Conservation (phyloP, 257 asterid genomes). For the Solanum ossicruentum region DNA sequence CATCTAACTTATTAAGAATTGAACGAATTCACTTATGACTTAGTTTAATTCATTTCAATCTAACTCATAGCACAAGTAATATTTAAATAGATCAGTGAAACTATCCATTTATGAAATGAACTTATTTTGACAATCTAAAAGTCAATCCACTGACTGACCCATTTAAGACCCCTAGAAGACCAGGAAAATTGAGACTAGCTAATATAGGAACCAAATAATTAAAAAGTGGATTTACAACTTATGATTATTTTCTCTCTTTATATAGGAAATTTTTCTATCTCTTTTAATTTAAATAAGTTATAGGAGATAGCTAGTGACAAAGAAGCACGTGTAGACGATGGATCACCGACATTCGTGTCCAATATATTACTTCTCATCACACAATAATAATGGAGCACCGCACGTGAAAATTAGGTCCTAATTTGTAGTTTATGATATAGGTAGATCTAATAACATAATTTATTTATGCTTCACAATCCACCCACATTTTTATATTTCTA, state of each 20-base stretch:
- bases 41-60: too few species aligned
- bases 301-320: neutral
- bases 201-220: neutral
- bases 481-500: neutral
- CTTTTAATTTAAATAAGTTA: neutral
- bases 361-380: neutral
- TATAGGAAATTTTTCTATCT: neutral
- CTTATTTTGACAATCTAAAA: too few species aligned
- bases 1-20: too few species aligned
- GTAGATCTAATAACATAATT: neutral
- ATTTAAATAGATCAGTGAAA: too few species aligned
- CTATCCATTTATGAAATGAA: too few species aligned
- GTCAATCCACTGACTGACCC: neutral
- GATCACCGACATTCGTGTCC: neutral
- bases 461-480: neutral
- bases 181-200: neutral
- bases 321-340: neutral
- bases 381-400: neutral
- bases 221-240: neutral
- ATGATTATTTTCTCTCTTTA: neutral
- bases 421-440: neutral
- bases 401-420: neutral
- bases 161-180: too few species aligned
- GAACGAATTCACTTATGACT: neutral
- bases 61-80: too few species aligned